Conservation (phyloP, 371 early-diverging fungal genomes). For the Umbelopsis sp. region DNA sequence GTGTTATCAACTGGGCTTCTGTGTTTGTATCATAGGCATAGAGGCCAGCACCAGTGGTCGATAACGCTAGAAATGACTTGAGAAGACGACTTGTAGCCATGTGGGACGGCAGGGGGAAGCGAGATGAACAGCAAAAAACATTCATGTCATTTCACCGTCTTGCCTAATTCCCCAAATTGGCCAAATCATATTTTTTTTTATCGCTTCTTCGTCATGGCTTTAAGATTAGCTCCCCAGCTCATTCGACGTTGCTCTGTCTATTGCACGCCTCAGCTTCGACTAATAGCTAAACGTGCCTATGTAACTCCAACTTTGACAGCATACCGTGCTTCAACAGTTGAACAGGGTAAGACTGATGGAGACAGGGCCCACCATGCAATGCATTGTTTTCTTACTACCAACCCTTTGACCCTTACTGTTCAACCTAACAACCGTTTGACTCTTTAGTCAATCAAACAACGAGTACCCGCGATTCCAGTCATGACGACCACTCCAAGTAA, state of each 20-base stretch:
- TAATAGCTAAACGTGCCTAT: constrained; percentile 1
- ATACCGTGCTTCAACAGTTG: neutral
- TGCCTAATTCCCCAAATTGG: constrained; percentile 9
- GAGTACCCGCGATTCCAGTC: neutral
- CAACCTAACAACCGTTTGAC: neutral
- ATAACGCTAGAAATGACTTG: neutral
- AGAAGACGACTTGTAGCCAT: neutral
- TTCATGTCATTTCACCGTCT: neutral
- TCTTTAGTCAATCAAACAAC: neutral
- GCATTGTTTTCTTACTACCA: too few relatives aligned
- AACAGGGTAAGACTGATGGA: neutral
- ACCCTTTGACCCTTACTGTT: too few relatives aligned
- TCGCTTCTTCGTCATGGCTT: neutral
- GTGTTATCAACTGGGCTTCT: constrained; percentile 60
- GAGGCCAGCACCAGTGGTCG: constrained; percentile 32
- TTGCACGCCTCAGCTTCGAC: neutral
- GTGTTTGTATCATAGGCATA: constrained; percentile 55
- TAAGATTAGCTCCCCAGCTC: constrained; percentile 16
- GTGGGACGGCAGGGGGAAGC: neutral
- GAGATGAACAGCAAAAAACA: neutral
- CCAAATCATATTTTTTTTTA: neutral
- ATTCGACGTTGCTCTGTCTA: constrained; percentile 9
- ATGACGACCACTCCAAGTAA: constrained; percentile 7
- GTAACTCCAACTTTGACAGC: neutral
- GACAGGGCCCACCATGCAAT: neutral